Evolutionary conservation across 1,139 yeast species (phyloP).

Genomic region (Protomyces pachydermus): DNA sequence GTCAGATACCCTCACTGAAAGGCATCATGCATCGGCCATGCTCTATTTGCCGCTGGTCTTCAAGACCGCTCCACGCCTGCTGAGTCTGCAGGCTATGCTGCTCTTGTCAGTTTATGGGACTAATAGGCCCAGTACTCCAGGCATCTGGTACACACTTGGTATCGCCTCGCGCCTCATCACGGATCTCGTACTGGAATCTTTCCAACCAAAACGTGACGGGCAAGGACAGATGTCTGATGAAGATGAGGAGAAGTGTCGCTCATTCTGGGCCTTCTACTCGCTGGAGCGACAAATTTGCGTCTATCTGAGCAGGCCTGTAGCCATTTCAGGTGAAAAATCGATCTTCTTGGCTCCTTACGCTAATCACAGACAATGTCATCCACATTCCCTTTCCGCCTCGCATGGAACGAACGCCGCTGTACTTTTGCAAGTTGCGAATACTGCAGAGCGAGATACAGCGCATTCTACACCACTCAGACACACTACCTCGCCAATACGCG

Average conservation of each 20-base stretch:
- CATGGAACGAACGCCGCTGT: conserved; percentile 42
- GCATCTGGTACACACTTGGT: conserved; percentile 89
- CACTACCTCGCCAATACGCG: conserved; percentile 60
- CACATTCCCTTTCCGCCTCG: conserved; percentile 14
- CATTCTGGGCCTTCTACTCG: conserved; percentile 87
- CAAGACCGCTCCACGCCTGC: conserved; percentile 57
- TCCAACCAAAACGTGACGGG: conserved; percentile 37
- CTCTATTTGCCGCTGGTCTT: conserved; percentile 57
- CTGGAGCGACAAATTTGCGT: conserved; percentile 74
- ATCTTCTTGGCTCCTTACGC: not conserved
- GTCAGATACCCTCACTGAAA: conserved; percentile 63
- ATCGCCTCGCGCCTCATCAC: conserved; percentile 73
- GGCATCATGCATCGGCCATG: conserved; percentile 67
- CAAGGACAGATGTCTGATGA: conserved; percentile 4
- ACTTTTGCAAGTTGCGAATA: conserved; percentile 54
- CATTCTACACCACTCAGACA: conserved; percentile 63
- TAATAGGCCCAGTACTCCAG: conserved; percentile 56
- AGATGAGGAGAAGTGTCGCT: conserved; percentile 62
- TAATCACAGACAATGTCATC: conserved; percentile 41
- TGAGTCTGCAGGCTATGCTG: conserved; percentile 66
- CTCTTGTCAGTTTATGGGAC: conserved; percentile 63
- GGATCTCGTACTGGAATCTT: conserved; percentile 72
- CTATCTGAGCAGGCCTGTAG: conserved; percentile 67
- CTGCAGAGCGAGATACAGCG: conserved; percentile 75
- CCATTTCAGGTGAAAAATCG: conserved; percentile 44